phyloP scores from a whole-genome alignment of 768 basidiomycete genomes.

The Amanita phalloides region DNA sequence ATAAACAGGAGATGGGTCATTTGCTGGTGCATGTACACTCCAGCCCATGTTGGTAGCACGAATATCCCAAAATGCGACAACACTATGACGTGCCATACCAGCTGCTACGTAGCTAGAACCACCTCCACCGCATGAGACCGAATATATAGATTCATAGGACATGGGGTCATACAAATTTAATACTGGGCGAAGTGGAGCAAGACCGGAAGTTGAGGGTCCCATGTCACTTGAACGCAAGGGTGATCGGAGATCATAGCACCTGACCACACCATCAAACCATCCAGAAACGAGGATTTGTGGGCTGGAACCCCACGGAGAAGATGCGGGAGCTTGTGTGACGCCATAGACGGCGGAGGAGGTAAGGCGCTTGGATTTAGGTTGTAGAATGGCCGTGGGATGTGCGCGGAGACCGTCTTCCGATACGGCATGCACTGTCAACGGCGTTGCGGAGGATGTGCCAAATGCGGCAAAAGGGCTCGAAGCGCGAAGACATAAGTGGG shows the following conservation, averaged over 20 bases:
- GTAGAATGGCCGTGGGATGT: constrained; percentile 38
- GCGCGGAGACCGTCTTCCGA: constrained; percentile 32
- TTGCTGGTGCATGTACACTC: constrained; percentile 74
- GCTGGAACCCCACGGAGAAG: constrained; percentile 60
- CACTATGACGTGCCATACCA: constrained; percentile 66
- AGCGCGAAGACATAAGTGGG: constrained; percentile 40
- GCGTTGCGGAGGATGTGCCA: constrained; percentile 49
- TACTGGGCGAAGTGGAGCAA: constrained; percentile 40
- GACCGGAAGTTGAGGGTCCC: constrained; percentile 7
- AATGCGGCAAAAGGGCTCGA: constrained; percentile 56
- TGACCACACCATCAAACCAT: constrained; percentile 73
- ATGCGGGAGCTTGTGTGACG: constrained; percentile 46
- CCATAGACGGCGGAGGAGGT: constrained; percentile 59
- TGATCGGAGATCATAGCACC: constrained; percentile 66
- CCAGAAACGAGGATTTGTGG: constrained; percentile 67
- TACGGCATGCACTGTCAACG: constrained; percentile 49
- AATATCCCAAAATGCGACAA: constrained; percentile 78
- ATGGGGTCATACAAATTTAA: constrained; percentile 56
- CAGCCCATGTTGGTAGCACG: constrained; percentile 52
- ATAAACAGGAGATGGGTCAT: constrained; percentile 74
- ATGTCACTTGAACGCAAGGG: constrained; percentile 14
- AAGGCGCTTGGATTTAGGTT: constrained; percentile 18
- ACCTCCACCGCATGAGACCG: constrained; percentile 67
- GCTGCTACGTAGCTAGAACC: constrained; percentile 56
- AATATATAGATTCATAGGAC: constrained; percentile 66